Conservation (phyloP, 495 filamentous ascomycete genomes). For the Aspergillus diversus region DNA sequence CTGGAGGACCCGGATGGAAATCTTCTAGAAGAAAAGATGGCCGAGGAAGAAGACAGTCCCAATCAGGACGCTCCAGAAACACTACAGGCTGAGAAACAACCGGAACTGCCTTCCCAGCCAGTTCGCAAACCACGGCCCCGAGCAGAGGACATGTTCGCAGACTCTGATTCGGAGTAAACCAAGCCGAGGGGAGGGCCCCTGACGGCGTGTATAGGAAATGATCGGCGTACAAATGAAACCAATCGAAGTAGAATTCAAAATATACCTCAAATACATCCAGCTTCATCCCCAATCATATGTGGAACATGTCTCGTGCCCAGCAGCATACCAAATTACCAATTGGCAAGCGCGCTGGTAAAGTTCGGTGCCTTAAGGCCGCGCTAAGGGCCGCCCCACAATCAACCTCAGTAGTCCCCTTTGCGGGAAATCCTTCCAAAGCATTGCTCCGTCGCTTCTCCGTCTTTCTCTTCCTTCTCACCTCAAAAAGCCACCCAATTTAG, state of each 20-base stretch:
- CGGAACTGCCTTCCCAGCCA: constrained; percentile 31
- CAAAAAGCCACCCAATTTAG: background rate
- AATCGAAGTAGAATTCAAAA: background rate
- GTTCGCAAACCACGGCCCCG: constrained; percentile 66
- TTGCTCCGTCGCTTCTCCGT: constrained; percentile 6
- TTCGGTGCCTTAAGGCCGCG: constrained; percentile 16
- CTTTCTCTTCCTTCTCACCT: constrained; percentile 7
- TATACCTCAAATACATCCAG: too few species aligned
- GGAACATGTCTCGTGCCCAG: too few species aligned
- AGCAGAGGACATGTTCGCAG: constrained; percentile 95
- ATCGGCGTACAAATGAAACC: background rate
- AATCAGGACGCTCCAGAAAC: constrained; percentile 25
- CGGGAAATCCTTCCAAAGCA: constrained; percentile 20
- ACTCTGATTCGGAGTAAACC: constrained; percentile 51
- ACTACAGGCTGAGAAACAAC: constrained; percentile 23
- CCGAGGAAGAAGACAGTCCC: constrained; percentile 41
- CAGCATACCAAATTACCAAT: too few species aligned
- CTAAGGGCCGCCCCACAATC: constrained; percentile 22
- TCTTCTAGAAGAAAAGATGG: constrained; percentile 54
- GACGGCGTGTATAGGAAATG: constrained; percentile 5
- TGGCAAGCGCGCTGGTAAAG: background rate
- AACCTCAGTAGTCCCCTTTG: background rate
- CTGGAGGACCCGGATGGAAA: constrained; percentile 55
- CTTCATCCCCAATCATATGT: too few species aligned
- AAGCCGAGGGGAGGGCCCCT: background rate